Base-by-base conservation (phyloP, 768 basidiomycete species). In the Jaapia argillacea region DNA sequence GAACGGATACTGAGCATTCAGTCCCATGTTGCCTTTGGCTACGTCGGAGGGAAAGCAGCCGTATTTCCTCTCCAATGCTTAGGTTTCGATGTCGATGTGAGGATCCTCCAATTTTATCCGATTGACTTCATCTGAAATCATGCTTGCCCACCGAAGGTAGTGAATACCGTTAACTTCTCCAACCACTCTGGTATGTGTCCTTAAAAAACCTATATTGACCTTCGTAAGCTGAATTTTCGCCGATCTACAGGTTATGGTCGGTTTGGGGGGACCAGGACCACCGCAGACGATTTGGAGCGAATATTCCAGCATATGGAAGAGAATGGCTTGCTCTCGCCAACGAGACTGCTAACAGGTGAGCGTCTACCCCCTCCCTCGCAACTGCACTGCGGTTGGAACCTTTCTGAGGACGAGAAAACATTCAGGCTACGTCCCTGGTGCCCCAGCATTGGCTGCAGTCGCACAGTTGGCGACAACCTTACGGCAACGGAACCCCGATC, bases 61-160 rank as follows among this genome's bases (percentile, higher is more conserved):
- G 73, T 79, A 4, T 85, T 85, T 53, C 81, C 83, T 1, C 77
- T 78, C 50, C 94, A 77, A 70, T 88, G 71, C 48, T 75, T 98
- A 36, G 94, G 91, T 7, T 98, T 84, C 62, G 91, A 99, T 51
- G 93, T 98, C 36, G 96, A 99, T 68, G 90, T 89, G 60, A 62
- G 75, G 64, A 40, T 45, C 45, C 26, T 42, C 36, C 24, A 38
- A 25, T 31, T 24, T 36, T 38, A 14, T 33, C 27, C 49, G 54
- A 42, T 54, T 47, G 47, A 45, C 16, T 42, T 27, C 43, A 24
- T 36, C 23, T 6, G 18, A 24, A 20, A 22, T 27, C 21, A 21
- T 12, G 41, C 23, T 21, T 38, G 37, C 6, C 14, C 25, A 22
- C 41, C 44, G 36, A 57, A 87, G 85, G 74, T 84, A 44, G 75